Evolutionary conservation across 345 rosid species (phyloP), one percentile per base, ranked within the genome.

Genomic region (Brassica juncea): DNA sequence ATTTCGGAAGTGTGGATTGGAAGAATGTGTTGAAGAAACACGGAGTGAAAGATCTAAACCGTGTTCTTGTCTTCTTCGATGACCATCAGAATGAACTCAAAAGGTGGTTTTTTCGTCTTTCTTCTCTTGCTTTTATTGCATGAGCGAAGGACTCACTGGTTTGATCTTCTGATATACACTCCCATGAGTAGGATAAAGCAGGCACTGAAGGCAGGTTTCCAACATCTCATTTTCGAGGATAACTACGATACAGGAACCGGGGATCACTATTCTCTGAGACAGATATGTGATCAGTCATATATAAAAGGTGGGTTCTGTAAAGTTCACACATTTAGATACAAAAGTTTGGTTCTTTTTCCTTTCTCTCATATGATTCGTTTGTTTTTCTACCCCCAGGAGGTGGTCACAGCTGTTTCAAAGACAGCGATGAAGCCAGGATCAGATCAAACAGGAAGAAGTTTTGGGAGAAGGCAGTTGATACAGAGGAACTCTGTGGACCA

Each of bases 231-330:
- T 73, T 96, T 96, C 65, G 99, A 96, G 85, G 99, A 96, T 80
- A 96, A 96, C 78, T 96, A 93, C 66, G 99, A 96, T 77, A 96
- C 99, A 31, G 99, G 99, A 76, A 96, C 97, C 2, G 98, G 98
- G 27, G 99, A 96, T 79, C 98, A 93, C 87, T 96, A 96, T 81
- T 96, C 99, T 8, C 81, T 96, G 71, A 88, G 99, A 79, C 98
- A 96, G 85, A 96, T 93, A 82, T 96, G 99, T 37, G 99, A 96
- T 77, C 99, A 96, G 83, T 85, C 75, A 52, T 93, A 93, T 77
- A 85, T 96, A 69, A 87, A 87, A 90, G 99, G 98, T 90, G 71
- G 8, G 75, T 12, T 61, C 32, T 11, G 10, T 11, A 49, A 4
- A 19, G 2, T 35, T 25, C 27, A 58, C 58, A 14, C 63, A 58